Percentiles rank a stretch among this genome's conserved stretches.
Conservation (phyloP, 2,329 filamentous ascomycete genomes). For the Claviceps quebecensis region DNA sequence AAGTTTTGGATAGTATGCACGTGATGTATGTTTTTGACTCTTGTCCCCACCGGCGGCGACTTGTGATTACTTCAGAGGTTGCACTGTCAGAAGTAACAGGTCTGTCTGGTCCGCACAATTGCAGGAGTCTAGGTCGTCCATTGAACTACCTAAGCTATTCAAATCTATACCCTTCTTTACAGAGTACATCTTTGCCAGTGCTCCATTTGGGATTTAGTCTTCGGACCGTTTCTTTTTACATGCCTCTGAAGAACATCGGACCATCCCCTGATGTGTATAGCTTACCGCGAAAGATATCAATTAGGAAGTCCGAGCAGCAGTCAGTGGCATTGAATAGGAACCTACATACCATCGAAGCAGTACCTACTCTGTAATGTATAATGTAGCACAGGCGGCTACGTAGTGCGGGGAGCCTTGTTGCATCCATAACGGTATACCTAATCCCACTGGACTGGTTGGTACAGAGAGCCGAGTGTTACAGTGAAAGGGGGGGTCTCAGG, state of each 20-base stretch:
- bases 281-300: background rate
- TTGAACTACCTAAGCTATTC: too few species aligned
- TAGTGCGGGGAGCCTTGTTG: background rate
- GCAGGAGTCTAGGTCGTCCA: background rate
- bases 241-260: too few species aligned
- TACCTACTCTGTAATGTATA: too few species aligned
- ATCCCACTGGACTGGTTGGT: background rate
- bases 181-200: too few species aligned
- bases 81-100: background rate
- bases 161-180: too few species aligned
- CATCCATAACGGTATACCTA: background rate
- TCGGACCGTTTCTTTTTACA: too few species aligned
- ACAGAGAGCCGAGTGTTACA: background rate
- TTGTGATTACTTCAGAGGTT: background rate
- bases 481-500: background rate
- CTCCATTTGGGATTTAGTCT: too few species aligned
- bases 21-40: background rate
- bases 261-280: background rate
- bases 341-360: background rate
- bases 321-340: background rate
- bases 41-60: background rate
- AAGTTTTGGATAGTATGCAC: background rate
- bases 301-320: background rate
- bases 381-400: background rate
- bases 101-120: background rate